Conservation (phyloP, 306 rosid species). For the Dryas drummondii region DNA sequence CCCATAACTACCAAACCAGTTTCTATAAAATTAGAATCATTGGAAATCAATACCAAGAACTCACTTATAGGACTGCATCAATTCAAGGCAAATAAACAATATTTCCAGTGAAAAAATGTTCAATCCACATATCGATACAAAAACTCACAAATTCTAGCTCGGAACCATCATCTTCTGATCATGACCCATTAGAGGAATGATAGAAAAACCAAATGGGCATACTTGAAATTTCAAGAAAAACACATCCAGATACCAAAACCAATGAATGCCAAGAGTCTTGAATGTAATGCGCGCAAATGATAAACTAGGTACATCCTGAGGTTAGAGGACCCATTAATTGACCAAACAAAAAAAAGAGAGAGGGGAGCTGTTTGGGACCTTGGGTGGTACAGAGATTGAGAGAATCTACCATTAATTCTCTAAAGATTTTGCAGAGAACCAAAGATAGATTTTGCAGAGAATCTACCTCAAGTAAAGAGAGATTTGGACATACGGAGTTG, state of each 20-base stretch:
- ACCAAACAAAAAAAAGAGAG: too few relatives aligned
- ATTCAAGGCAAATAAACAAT: not conserved
- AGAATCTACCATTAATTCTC: not conserved
- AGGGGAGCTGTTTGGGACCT: not conserved
- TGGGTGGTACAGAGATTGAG: not conserved
- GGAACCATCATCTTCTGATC: not conserved
- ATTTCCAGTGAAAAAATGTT: not conserved
- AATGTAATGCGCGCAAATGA: not conserved
- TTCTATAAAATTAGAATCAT: slow-evolving; percentile 4
- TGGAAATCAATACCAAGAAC: not conserved
- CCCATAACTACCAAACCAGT: slow-evolving; percentile 24
- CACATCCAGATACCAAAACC: too few relatives aligned
- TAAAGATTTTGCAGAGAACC: not conserved
- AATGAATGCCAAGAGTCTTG: not conserved
- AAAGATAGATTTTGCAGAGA: not conserved
- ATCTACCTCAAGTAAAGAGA: not conserved
- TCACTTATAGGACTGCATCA: not conserved
- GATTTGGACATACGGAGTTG: slow-evolving; percentile 2
- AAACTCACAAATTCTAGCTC: slow-evolving; percentile 18
- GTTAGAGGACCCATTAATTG: not conserved
- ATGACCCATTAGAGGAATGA: slow-evolving; percentile 13
- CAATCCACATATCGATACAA: not conserved
- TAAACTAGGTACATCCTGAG: slow-evolving; percentile 1
- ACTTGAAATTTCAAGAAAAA: too few relatives aligned
- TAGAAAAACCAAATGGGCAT: too few relatives aligned